A percentile compares a stretch with the other conserved stretches of the same genome.
These are phyloP conservation scores for Neospermospora avenae DNA, from an alignment of 2,329 filamentous ascomycete species.

Conservation along the genomic window DNA sequence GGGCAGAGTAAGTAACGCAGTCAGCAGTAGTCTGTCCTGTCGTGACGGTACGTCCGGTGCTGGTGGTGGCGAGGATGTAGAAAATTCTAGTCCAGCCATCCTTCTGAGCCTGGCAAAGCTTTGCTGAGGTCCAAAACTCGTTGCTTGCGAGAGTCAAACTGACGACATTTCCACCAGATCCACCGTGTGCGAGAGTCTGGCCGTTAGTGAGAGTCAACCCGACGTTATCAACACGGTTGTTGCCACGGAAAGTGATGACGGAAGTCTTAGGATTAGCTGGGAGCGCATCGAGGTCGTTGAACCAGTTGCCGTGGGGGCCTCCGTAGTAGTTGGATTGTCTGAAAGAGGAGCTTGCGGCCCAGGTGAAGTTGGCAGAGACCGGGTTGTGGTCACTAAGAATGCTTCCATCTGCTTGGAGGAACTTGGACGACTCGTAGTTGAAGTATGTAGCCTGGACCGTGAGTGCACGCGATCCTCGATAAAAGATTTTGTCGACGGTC, in stretches of 20 bases:
- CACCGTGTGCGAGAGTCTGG: conserved; percentile 49
- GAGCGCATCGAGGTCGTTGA: conserved; percentile 46
- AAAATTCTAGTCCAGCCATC: conserved; percentile 49
- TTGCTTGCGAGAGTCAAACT: conserved; percentile 43
- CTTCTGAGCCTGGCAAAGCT: conserved; percentile 49
- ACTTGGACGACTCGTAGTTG: conserved; percentile 53
- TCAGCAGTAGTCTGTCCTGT: conserved; percentile 45
- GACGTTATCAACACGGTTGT: conserved; percentile 48
- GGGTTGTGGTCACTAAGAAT: conserved; percentile 65
- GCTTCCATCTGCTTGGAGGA: conserved; percentile 54
- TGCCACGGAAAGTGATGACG: conserved; percentile 46
- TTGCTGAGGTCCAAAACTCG: conserved; percentile 49
- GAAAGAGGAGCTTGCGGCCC: conserved; percentile 39
- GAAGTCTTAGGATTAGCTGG: conserved; percentile 36
- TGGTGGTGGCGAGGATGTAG: conserved; percentile 53
- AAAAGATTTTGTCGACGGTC: conserved; percentile 62
- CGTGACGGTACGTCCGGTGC: conserved; percentile 43
- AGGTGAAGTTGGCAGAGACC: conserved; percentile 52
- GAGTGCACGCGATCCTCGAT: conserved; percentile 48
- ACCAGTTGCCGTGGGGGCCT: conserved; percentile 50
- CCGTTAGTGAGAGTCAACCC: conserved; percentile 47
- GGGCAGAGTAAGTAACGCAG: conserved; percentile 46
- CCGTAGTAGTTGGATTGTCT: conserved; percentile 47
- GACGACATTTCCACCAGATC: conserved; percentile 45
- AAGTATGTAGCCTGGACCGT: conserved; percentile 47